These are phyloP conservation scores for Aspergillus sp. DNA, from an alignment of 2,329 filamentous ascomycete genomes.

Conservation along the genomic window DNA sequence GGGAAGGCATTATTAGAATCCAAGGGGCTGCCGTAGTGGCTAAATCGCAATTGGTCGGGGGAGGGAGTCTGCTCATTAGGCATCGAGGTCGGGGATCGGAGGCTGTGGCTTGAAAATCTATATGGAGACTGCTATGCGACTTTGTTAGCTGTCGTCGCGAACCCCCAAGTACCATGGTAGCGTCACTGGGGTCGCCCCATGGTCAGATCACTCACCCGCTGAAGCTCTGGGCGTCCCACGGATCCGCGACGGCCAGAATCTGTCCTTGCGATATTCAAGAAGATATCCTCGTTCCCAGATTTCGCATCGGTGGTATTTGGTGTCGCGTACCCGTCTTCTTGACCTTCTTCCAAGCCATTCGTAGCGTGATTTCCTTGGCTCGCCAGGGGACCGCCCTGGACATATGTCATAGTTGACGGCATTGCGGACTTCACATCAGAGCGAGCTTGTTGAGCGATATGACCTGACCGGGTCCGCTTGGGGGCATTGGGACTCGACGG, in stretches of 20 bases:
- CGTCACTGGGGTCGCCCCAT: not conserved
- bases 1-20: conserved; percentile 25
- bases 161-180: not conserved
- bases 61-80: conserved; percentile 27
- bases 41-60: conserved; percentile 25
- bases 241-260: conserved; percentile 31
- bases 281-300: conserved; percentile 37
- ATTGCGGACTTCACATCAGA: conserved; percentile 24
- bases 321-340: conserved; percentile 23
- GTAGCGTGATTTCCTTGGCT: conserved; percentile 17
- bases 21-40: conserved; percentile 25
- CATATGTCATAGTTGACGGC: conserved; percentile 24
- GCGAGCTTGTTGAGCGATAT: conserved; percentile 13
- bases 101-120: conserved; percentile 24
- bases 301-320: conserved; percentile 24
- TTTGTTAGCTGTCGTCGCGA: too few species aligned
- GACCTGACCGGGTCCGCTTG: conserved; percentile 20
- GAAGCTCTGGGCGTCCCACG: conserved; percentile 27
- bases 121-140: conserved; percentile 33
- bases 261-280: conserved; percentile 38
- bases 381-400: conserved; percentile 17
- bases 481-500: conserved; percentile 19
- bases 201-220: conserved; percentile 24
- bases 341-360: conserved; percentile 18
- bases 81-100: conserved; percentile 26